Percentiles rank a stretch among this genome's conserved stretches.
Evolutionary conservation across 2,329 filamentous ascomycete genomes (phyloP).

Genomic region (Capronia americana): DNA sequence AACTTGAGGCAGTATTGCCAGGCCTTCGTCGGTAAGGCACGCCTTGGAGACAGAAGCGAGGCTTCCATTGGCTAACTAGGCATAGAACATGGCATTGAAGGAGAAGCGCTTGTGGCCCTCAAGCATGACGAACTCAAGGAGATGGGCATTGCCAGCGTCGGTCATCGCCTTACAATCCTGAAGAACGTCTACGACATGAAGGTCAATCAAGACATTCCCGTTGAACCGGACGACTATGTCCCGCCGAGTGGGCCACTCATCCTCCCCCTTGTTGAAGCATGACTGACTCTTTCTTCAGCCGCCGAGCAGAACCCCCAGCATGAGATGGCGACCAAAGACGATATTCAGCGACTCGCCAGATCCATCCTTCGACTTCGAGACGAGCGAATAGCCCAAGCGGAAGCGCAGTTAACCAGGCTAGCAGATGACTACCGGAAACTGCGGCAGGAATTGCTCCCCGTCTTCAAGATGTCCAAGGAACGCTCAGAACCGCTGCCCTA

Average conservation of each 20-base stretch:
- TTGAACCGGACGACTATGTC: slow-evolving; percentile 92
- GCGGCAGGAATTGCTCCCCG: slow-evolving; percentile 88
- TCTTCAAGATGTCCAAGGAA: slow-evolving; percentile 89
- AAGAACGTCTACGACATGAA: slow-evolving; percentile 98
- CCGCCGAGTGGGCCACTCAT: slow-evolving; percentile 74
- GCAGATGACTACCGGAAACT: slow-evolving; percentile 87
- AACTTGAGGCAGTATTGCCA: slow-evolving; percentile 83
- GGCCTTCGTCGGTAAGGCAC: slow-evolving; percentile 72
- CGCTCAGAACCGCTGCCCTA: slow-evolving; percentile 83
- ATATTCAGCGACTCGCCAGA: slow-evolving; percentile 88
- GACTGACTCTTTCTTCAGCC: slow-evolving; percentile 59
- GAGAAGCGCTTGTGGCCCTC: slow-evolving; percentile 85
- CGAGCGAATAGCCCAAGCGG: slow-evolving; percentile 82
- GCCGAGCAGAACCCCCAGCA: slow-evolving; percentile 88
- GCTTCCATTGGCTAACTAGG: slow-evolving; percentile 22
- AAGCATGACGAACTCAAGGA: slow-evolving; percentile 94
- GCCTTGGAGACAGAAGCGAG: slow-evolving; percentile 47
- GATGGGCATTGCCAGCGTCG: slow-evolving; percentile 90
- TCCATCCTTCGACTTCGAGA: slow-evolving; percentile 89
- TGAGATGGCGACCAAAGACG: slow-evolving; percentile 85
- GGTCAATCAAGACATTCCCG: slow-evolving; percentile 86
- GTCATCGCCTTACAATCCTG: slow-evolving; percentile 90
- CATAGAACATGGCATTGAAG: slow-evolving; percentile 89
- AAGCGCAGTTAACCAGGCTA: slow-evolving; percentile 81
- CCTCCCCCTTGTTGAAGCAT: slow-evolving; percentile 24